Conservation (phyloP, 208 protist species). For the Acanthamoeba sp. region DNA sequence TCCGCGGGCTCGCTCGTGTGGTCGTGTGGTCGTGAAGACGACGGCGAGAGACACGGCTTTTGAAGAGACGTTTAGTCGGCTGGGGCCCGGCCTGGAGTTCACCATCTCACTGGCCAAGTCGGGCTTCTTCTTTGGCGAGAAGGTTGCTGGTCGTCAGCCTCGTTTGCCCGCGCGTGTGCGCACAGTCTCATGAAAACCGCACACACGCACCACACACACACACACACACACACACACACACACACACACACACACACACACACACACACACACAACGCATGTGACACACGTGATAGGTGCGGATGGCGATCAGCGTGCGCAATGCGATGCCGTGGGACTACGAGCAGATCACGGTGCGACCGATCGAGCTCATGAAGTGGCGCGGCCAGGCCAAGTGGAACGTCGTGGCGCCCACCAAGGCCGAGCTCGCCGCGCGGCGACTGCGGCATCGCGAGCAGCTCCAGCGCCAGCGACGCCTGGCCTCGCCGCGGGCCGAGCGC, state of each 20-base stretch:
- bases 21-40: background rate
- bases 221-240: too few species aligned
- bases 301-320: background rate
- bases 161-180: too few species aligned
- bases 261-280: too few species aligned
- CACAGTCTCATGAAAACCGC: too few species aligned
- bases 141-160: too few species aligned
- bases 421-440: background rate
- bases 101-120: background rate
- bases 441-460: too few species aligned
- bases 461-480: too few species aligned
- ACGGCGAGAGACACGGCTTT: background rate
- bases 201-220: too few species aligned
- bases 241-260: too few species aligned
- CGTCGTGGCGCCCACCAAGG: background rate
- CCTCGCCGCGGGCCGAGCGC: too few species aligned
- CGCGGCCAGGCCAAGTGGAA: background rate
- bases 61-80: background rate
- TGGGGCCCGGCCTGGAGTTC: background rate
- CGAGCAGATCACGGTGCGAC: background rate
- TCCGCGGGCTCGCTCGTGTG: too few species aligned
- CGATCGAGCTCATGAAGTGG: background rate
- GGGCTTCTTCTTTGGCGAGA: background rate
- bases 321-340: background rate
- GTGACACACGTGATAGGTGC: too few species aligned